phyloP scores from a whole-genome alignment of 2,329 filamentous ascomycete genomes.

The Nigrospora oryzae region DNA sequence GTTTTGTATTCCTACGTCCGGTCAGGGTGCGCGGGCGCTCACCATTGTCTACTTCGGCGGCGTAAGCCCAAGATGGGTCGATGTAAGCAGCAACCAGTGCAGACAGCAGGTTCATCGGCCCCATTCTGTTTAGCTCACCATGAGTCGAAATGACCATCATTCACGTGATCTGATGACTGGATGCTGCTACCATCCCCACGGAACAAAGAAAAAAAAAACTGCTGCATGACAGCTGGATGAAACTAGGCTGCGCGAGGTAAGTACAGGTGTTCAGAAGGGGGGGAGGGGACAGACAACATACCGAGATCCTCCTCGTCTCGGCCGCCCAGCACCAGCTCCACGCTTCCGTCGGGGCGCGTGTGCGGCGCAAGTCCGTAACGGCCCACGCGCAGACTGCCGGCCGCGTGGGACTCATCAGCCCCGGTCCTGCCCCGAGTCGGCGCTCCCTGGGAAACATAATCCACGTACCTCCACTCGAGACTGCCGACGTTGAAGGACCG shows the following conservation, averaged over 20 bases:
- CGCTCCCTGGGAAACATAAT: background rate
- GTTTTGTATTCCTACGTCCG: no score
- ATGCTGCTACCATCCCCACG: background rate
- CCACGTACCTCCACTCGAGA: background rate
- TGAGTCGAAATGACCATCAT: slow-evolving; percentile 15
- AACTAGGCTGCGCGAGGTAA: no score
- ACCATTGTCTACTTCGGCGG: background rate
- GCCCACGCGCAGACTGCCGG: background rate
- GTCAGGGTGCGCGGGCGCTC: no score
- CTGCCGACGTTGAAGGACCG: background rate
- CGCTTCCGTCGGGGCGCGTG: background rate
- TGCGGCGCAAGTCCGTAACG: background rate
- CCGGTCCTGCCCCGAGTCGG: background rate
- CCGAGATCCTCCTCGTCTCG: no score
- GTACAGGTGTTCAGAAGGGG: no score
- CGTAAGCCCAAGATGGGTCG: background rate
- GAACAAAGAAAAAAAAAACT: no score
- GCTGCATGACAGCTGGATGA: no score
- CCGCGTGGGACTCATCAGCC: background rate
- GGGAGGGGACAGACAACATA: no score
- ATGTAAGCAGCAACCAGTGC: background rate
- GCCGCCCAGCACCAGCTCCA: background rate
- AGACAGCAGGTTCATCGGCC: background rate
- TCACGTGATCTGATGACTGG: slow-evolving; percentile 10
- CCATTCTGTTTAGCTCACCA: background rate